Conservation (phyloP, 306 rosid species). For the Prunus persica region Prunus_persica_NCBIv2 NC_034012.1:2344501-2345000, state of each 20-base stretch:
- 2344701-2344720: conserved; percentile 39
- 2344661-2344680: conserved; percentile 14
- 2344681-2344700: conserved; percentile 23
- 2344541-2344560: neutral
- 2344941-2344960: conserved; percentile 58
- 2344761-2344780: conserved; percentile 52
- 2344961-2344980: conserved; percentile 66
- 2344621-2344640: neutral
- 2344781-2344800: conserved; percentile 20
- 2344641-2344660: conserved; percentile 3
- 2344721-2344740: conserved; percentile 27
- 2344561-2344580: neutral
- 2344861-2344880: conserved; percentile 45
- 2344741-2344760: conserved; percentile 40
- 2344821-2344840: neutral
- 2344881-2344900: conserved; percentile 60
- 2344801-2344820: neutral
- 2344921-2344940: conserved; percentile 63
- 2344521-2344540: neutral
- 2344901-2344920: conserved; percentile 69
- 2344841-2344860: conserved; percentile 19
- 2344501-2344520: neutral
- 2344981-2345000: conserved; percentile 41
- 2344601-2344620: conserved; percentile 8
- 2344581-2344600: neutral